These are phyloP conservation scores for Hordeum marinum DNA, from an alignment of 176 grass and related monocot genomes.

Conservation along the genomic window DNA sequence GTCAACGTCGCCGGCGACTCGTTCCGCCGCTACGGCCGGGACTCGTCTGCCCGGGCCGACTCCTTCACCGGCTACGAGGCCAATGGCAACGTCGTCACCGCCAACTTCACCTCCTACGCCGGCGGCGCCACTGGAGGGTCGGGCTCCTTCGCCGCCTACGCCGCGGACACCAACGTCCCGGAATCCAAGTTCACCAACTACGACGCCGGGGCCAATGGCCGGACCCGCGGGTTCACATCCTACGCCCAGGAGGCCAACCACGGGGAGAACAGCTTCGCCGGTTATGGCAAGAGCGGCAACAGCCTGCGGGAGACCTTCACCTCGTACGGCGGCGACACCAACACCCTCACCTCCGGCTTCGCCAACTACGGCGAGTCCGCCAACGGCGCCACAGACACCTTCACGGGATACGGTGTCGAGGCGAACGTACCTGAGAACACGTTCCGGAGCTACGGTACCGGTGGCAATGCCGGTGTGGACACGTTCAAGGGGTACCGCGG, in stretches of 20 bases:
- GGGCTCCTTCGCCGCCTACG: constrained; percentile 51
- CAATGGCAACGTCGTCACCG: constrained; percentile 68
- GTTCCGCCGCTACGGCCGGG: constrained; percentile 68
- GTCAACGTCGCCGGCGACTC: constrained; percentile 54
- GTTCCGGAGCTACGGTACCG: constrained; percentile 60
- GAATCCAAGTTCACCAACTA: constrained; percentile 68
- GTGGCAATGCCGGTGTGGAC: constrained; percentile 56
- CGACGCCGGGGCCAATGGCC: constrained; percentile 48
- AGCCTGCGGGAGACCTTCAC: constrained; percentile 50
- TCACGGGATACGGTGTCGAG: constrained; percentile 43
- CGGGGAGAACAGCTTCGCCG: constrained; percentile 48
- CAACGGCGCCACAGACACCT: constrained; percentile 74
- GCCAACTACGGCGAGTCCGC: constrained; percentile 56
- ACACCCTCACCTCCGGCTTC: constrained; percentile 57
- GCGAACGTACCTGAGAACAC: constrained; percentile 62
- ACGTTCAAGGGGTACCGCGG: constrained; percentile 68
- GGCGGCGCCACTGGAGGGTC: constrained; percentile 47
- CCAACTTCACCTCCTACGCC: constrained; percentile 82
- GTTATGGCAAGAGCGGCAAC: constrained; percentile 55
- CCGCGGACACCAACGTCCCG: constrained; percentile 50
- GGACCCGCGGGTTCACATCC: constrained; percentile 34
- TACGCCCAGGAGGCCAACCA: constrained; percentile 59
- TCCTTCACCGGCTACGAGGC: constrained; percentile 51
- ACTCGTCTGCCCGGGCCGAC: constrained; percentile 24
- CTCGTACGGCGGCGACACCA: constrained; percentile 61